Base-by-base conservation (phyloP, 495 filamentous ascomycete genomes). In the Penicillium desertorum region DNA sequence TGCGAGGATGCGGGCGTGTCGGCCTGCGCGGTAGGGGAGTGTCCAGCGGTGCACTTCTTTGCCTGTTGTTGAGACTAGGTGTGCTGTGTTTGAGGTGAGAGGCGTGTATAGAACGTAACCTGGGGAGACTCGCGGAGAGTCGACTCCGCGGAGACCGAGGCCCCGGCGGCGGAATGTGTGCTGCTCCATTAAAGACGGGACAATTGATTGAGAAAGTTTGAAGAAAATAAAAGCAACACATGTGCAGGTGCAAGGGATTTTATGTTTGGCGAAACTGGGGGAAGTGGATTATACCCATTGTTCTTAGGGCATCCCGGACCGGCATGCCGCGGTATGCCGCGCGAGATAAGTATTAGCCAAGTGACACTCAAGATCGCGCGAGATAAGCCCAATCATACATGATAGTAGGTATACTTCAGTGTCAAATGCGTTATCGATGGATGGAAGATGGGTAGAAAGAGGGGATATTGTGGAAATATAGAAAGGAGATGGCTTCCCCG, bases 61-160 rank as follows among this genome's bases (percentile, higher is more conserved):
- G 0, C 76, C 77, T 16, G 68, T 39, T n/a, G 69, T 76, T 11
- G 69, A 69, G 43, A 80, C 62, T 10, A 80, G 67, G 52, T 76
- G 73, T 0, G 76, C 71, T 2, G 64, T 70, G 56, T 72, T 63
- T 7, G 68, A 69, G 37, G 77, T 79, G 16, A 80, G 62, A 25
- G 76, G 72, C 4, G 70, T 67, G 54, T 72, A 73, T 30, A 80
- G 74, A 7, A 71, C 69, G 62, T 78, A 79, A 48, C 77, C 77
- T 39, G 68, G 70, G 27, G 71, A 75, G 45, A 72, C 66, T 30
- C 53, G 60, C 45, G 68, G 25, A n/a, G 63, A 20, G 57, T 78
- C 73, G n/a, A 77, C 64, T n/a, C 74, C 77, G 11, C 60, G 66
- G 27, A 78, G 68, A 45, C 76, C 74, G 20, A 79, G 54, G 44